phyloP scores from a whole-genome alignment of 441 rosid species.

The Flueggea neowawraea region DNA sequence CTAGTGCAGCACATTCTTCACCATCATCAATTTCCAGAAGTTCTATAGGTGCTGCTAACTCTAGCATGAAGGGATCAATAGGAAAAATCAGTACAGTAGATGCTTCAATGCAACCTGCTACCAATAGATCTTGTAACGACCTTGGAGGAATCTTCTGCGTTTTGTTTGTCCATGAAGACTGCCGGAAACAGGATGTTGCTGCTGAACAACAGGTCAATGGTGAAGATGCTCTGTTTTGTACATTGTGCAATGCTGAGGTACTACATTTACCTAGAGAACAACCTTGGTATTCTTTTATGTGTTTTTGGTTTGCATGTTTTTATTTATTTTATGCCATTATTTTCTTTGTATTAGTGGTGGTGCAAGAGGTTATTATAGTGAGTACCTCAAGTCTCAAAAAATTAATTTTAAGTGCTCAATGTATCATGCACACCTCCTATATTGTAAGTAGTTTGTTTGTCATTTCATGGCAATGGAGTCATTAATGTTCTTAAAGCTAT shows the following conservation, averaged over 20 bases:
- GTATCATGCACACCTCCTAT: too few species aligned
- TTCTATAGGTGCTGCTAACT: slow-evolving; percentile 55
- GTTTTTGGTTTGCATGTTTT: background rate
- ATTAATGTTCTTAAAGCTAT: too few species aligned
- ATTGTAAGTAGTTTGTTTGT: too few species aligned
- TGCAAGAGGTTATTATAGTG: too few species aligned
- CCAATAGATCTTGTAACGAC: slow-evolving; percentile 30
- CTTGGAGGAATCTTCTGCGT: slow-evolving; percentile 62
- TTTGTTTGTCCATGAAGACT: slow-evolving; percentile 65
- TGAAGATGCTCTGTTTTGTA: slow-evolving; percentile 85
- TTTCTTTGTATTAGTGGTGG: too few species aligned
- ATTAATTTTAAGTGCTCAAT: too few species aligned
- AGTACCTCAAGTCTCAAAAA: too few species aligned
- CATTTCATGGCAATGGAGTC: too few species aligned
- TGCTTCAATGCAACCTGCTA: slow-evolving; percentile 19
- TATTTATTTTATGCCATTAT: too few species aligned
- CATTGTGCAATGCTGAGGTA: slow-evolving; percentile 96
- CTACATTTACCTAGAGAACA: background rate
- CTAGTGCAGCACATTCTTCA: slow-evolving; percentile 55
- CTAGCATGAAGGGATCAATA: slow-evolving; percentile 66
- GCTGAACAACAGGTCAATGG: slow-evolving; percentile 48
- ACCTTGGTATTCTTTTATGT: too few species aligned
- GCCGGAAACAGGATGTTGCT: slow-evolving; percentile 56
- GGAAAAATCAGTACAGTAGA: slow-evolving; percentile 44
- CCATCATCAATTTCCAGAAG: slow-evolving; percentile 79